Evolutionary conservation across 371 early-diverging fungal species (phyloP), one percentile per base, ranked within the genome.

Genomic region (Mortierella sp.): DNA sequence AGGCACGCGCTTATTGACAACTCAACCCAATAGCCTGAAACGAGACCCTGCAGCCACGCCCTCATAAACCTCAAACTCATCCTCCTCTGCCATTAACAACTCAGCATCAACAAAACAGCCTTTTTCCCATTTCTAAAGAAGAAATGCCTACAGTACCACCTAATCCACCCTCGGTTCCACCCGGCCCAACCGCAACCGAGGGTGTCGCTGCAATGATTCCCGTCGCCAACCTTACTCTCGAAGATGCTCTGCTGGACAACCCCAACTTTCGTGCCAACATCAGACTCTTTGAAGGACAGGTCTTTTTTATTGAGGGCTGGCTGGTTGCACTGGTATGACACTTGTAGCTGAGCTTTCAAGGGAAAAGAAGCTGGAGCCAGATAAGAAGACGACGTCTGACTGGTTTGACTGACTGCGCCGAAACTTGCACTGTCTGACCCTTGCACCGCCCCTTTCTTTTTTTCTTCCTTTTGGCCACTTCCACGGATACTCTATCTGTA

Each of bases 161-260:
- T 5, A 75, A 60, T 26, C 80, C 86, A 31, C 74, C 80, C 38
- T 72, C 72, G 21, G 78, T 74, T 16, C 72, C 77, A 48, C n/a
- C 77, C 9, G 82, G 71, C 0, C 58, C 75, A 19, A 65, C 74
- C 3, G 44, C 76, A n/a, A 45, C 87, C 38, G 86, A 86, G 44
- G 87, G 87, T n/a, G 76, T 86, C 8, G 75, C 87, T 8, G 87
- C 87, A 34, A 80, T 86, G 83, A 80, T 86, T 52, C 87, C 87
- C 0, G 83, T 86, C 16, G 87, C 87, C 65, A 86, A 86, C 73
- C 81, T 90, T 24, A 92, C 93, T 0, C 77, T 94, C n/a, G 90
- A 94, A 76, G 92, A 92, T 88, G 93, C 93, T n/a, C 76, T 94
- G 57, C 89, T 89, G 24, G 96, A 96, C 79, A 93, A 95, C 13